Evolutionary conservation across 2,329 filamentous ascomycete species (phyloP), one percentile per base, ranked within the genome.

Genomic region (Immersiporthe knoxdaviesiana): DNA sequence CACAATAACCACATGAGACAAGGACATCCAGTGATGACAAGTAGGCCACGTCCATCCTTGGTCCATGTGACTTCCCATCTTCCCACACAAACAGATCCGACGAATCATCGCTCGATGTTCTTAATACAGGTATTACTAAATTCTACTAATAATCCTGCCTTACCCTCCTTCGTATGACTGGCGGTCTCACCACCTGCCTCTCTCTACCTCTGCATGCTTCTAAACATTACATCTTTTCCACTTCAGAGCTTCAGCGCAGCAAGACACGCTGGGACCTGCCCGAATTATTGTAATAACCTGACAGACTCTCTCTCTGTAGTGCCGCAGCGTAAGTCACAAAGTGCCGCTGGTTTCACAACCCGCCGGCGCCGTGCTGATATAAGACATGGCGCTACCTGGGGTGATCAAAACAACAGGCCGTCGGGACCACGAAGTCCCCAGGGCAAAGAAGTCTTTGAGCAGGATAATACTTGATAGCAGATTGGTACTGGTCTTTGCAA

Each of bases 301-400:
- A 74, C 87, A n/a, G n/a, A 90, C 3, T 84, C 84, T 44, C 16
- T 70, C 83, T 78, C 7, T 81, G 81, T 37, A 90, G 75, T 0
- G 87, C 83, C 16, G 78, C 66, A 73, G 89, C 90, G 77, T 91
- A 91, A 0, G 86, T 85, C 0, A 77, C 68, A n/a, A 14, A 86
- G 82, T n/a, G 91, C 87, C 1, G 79, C 79, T 2, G 74, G 66
- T 3, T 87, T 77, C 67, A 80, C 82, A n/a, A 60, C 84, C 73
- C 0, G 76, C 71, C 0, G 81, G 77, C 54, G 91, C 83, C 2
- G 79, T 78, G 0, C 79, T 75, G 72, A 87, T 83, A 32, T 92
- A 77, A 68, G 84, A 83, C 0, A 87, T 89, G 11, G 80, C 81
- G 21, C 82, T 82, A 30, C 77, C 75, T 14, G 66, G 74, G 21